phyloP scores from a whole-genome alignment of 2,329 filamentous ascomycete species.

The Monosporascus sp. region DNA sequence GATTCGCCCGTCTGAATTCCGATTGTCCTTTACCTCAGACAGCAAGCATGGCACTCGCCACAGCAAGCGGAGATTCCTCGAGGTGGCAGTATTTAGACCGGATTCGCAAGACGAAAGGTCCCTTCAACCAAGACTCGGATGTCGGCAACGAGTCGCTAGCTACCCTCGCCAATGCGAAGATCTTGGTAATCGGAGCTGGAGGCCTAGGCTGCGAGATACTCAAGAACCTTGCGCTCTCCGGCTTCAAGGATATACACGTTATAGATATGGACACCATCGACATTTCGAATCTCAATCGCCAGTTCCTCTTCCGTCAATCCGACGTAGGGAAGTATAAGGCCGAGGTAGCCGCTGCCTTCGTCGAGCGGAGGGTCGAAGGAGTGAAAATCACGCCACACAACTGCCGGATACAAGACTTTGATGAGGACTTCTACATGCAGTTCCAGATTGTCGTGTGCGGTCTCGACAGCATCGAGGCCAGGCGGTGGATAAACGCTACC shows the following conservation, averaged over 20 bases:
- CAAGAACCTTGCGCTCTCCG: conserved; percentile 91
- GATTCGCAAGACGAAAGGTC: conserved; percentile 70
- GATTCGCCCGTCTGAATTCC: background rate
- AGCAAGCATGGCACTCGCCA: conserved; percentile 12
- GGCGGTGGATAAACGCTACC: conserved; percentile 97
- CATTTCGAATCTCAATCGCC: conserved; percentile 94
- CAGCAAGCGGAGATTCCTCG: conserved; percentile 11
- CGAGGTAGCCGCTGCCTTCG: conserved; percentile 85
- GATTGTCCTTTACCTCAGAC: background rate
- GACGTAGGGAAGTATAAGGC: conserved; percentile 95
- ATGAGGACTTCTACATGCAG: conserved; percentile 93
- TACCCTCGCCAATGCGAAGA: conserved; percentile 64
- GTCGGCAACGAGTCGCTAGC: conserved; percentile 47
- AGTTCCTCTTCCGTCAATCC: conserved; percentile 87
- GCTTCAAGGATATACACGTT: conserved; percentile 95
- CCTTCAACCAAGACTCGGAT: conserved; percentile 67
- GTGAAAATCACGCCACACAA: conserved; percentile 93
- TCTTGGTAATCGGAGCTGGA: conserved; percentile 81
- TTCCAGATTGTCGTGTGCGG: conserved; percentile 93
- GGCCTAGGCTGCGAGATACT: conserved; percentile 94
- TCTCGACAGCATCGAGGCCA: conserved; percentile 91
- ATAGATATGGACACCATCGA: conserved; percentile 99
- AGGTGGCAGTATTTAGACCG: conserved; percentile 77
- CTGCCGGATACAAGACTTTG: conserved; percentile 93
- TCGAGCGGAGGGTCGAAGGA: conserved; percentile 81